Percentiles rank a stretch among this genome's conserved stretches.
phyloP scores from a whole-genome alignment of 306 rosid species.

The Purshia tridentata region DNA sequence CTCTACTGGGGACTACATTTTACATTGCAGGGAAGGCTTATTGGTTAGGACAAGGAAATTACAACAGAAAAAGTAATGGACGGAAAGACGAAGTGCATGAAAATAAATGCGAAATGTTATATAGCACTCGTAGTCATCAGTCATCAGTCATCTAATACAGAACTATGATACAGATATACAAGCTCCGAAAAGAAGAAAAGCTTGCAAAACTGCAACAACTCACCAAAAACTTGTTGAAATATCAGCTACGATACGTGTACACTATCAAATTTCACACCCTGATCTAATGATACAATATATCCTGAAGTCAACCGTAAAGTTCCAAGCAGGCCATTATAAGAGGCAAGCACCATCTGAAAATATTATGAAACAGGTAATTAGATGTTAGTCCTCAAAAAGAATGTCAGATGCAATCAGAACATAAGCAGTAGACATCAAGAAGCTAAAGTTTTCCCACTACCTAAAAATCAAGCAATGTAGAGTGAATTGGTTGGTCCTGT shows the following conservation, averaged over 20 bases:
- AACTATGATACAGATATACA: slow-evolving; percentile 55
- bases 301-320: slow-evolving; percentile 45
- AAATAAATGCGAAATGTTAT: slow-evolving; percentile 11
- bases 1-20: background rate
- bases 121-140: slow-evolving; percentile 29
- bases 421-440: background rate
- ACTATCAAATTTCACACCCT: slow-evolving; percentile 43
- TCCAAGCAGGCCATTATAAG: slow-evolving; percentile 44
- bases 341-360: slow-evolving; percentile 41
- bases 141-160: slow-evolving; percentile 48
- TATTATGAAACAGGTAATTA: slow-evolving; percentile 4
- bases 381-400: slow-evolving; percentile 21
- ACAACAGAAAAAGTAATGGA: background rate
- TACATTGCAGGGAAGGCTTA: background rate
- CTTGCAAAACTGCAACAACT: slow-evolving; percentile 42
- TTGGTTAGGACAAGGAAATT: background rate
- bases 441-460: slow-evolving; percentile 35
- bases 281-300: slow-evolving; percentile 34
- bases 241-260: slow-evolving; percentile 46
- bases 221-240: slow-evolving; percentile 38
- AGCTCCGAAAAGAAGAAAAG: slow-evolving; percentile 42
- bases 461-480: slow-evolving; percentile 40
- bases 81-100: slow-evolving; percentile 17
- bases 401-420: background rate
- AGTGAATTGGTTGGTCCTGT: slow-evolving; percentile 32